Evolutionary conservation across 176 grass and related monocot genomes (phyloP), one percentile per base, ranked within the genome.

Genomic region (Elymus sibiricus): DNA sequence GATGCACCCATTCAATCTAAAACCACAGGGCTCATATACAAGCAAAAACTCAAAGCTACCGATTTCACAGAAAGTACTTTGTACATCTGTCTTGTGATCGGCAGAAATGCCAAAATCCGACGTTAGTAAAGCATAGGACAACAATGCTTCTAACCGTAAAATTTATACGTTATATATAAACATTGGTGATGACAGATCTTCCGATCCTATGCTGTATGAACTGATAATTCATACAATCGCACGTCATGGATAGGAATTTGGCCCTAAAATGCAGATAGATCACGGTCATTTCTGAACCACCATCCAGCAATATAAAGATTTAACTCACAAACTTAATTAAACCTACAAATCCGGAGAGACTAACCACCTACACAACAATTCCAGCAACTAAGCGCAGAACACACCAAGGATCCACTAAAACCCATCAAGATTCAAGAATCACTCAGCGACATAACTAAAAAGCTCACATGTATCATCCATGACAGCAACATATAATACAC

Each of bases 141-240:
- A 72, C 13, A 15, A 67, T 75, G 26, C 34, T 58, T 46, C 8
- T 38, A 53, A 35, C 17, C 16, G 7, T 22, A 35, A 34, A 68
- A 53, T 9, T n/a, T 44, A 28, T 70, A 26, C 13, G 47, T 63
- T 34, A 34, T 51, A 40, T 84, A 79, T 43, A 70, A 46, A 73
- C 77, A 80, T 63, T 76, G 35, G 26, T 87, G 56, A 74, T 74
- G 34, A 73, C 42, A 38, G 65, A 64, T 87, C 32, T 64, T 67
- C 29, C 11, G 4, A 51, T 29, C 42, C 16, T 65, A 44, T 14
- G 24, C 17, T 1, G 51, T 26, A 51, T 1, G 3, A 53, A 64
- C 11, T 47, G 17, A 47, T 25, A 78, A 82, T 19, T 64, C 2
- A 26, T 21, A n/a, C 9, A 65, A 47, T 53, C 35, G 32, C 35